Conservation (phyloP, 352 stramenopile species). For the Albugo laibachii region DNA sequence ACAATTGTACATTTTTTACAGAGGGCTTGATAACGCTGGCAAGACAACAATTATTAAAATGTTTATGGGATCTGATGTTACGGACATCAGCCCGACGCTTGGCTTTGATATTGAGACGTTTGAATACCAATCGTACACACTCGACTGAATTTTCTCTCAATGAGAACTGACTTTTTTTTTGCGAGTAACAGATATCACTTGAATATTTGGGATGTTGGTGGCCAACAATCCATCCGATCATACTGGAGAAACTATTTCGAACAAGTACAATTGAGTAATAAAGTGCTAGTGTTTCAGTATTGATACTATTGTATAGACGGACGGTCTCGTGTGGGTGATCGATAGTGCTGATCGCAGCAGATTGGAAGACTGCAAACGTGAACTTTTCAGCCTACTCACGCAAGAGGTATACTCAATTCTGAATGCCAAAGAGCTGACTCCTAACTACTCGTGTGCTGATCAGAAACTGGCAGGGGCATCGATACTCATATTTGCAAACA, state of each 20-base stretch:
- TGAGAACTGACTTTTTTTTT: too few species aligned
- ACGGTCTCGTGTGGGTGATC: constrained; percentile 98
- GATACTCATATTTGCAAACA: constrained; percentile 99
- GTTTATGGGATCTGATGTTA: constrained; percentile 94
- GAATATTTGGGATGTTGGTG: constrained; percentile 92
- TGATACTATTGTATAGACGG: constrained; percentile 38
- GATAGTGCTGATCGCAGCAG: constrained; percentile 89
- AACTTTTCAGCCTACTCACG: constrained; percentile 76
- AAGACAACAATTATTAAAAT: constrained; percentile 98
- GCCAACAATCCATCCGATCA: constrained; percentile 92
- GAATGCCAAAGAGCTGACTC: not conserved
- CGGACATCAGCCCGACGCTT: constrained; percentile 93
- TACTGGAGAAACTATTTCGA: constrained; percentile 99
- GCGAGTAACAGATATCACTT: constrained; percentile 31
- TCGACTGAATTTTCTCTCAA: not conserved
- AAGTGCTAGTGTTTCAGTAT: not conserved
- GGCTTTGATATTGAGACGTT: constrained; percentile 99
- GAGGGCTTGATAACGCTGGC: constrained; percentile 97
- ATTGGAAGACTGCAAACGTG: constrained; percentile 86
- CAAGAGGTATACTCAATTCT: constrained; percentile 8
- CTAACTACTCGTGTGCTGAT: not conserved
- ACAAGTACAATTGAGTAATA: constrained; percentile 10
- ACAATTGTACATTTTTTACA: constrained; percentile 8
- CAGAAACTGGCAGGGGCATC: constrained; percentile 95
- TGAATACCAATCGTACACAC: constrained; percentile 81